Evolutionary conservation across 768 basidiomycete genomes (phyloP), one percentile per base, ranked within the genome.

Genomic region (Baorangia bicolor): DNA sequence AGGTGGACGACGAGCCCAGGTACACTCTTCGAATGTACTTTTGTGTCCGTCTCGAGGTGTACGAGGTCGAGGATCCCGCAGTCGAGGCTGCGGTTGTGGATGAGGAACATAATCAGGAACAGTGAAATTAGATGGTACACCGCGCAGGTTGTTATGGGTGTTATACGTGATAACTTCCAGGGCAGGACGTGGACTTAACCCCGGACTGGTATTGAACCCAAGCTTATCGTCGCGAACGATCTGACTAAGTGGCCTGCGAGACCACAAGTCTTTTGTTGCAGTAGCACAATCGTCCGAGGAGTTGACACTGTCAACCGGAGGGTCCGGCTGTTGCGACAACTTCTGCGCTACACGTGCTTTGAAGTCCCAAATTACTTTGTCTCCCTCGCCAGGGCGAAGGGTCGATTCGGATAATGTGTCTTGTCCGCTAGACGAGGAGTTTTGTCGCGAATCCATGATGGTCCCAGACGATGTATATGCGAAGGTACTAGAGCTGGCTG

Each of bases 1-100:
- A 42, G 87, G 84, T 28, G 95, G 95, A 64, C 94, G 90, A 57
- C 88, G 85, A 35, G 91, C 90, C 94, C 93, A 97, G 21, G 88
- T 88, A 53, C 81, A 79, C 62, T 85, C 87, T 14, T 80, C 83
- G 60, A 92, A 89, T 5, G 85, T 87, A 43, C 75, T 61, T 58
- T 64, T 61, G 61, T 59, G 62, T 64, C 68, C 50, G 55, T 71
- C 56, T 60, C 69, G 53, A 55, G 69, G 64, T 16, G 64, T 53
- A n/a, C 71, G 70, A n/a, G 65, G 43, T n/a, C 53, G 58, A 31
- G 49, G 55, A 37, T 60, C 55, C 16, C 62, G 69, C 28, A 50
- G 40, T 37, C 60, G 60, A 25, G 58, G 34, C 23, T 53, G 61
- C 11, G 60, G 42, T 30, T 53, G 68, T 1, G 49, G 27, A 41